Evolutionary conservation across 495 filamentous ascomycete species (phyloP), one percentile per base, ranked within the genome.

Genomic region (Neurospora sp.): DNA sequence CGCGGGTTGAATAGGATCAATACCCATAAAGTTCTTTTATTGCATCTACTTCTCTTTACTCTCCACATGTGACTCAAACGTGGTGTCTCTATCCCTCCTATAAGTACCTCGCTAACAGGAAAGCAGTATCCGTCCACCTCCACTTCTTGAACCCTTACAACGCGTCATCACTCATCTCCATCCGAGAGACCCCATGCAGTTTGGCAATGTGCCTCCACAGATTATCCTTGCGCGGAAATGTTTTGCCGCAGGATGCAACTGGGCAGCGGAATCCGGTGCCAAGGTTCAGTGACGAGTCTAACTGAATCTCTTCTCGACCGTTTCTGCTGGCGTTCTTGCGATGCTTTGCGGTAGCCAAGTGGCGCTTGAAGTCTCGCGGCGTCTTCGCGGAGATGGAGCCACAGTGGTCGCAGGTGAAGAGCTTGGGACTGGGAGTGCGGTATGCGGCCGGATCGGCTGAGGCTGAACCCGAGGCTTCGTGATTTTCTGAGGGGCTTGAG

Each of bases 371-470:
- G 54, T 66, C 54, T 19, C 54, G 54, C 0, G 28, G 6, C 7
- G 54, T 34, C 54, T 66, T 66, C 0, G 54, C 54, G 1, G 28
- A 66, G 28, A 66, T 36, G 54, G 54, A 66, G 0, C 28, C 54
- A 0, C 54, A 66, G 15, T 66, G 3, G 28, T 66, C 28, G 54
- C 54, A 66, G 15, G 54, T 66, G 3, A 34, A 34, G 15, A 4
- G 0, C 28, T 19, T 66, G 2, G 15, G 2, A 1, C 3, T 19
- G 54, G 15, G 6, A 66, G 15, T 19, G 0, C 0, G 15, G 3
- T 7, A 19, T 36, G 13, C 13, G 24, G 54, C 24, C 13, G 31
- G 13, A 0, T 19, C 54, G 28, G 28, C 54, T 0, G 54, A 4
- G 28, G 54, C 28, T 34, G 28, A 62, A 17, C 5, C 7, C 5